These are phyloP conservation scores for Hysterium pulicare DNA, from an alignment of 2,329 filamentous ascomycete genomes.

Conservation along the genomic window DNA sequence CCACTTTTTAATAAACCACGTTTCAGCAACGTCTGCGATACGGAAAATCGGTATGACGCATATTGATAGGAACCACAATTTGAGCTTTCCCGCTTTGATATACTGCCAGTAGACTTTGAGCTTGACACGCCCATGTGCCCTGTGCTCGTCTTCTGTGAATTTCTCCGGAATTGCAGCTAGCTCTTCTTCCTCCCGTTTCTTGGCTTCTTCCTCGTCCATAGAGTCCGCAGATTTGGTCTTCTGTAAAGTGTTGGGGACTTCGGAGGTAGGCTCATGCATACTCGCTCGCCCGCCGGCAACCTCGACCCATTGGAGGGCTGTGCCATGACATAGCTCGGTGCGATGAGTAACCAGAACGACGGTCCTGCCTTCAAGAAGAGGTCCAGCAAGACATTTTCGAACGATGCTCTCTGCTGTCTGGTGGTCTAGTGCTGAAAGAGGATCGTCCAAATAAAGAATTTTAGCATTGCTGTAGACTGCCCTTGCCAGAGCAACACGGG, in stretches of 20 bases:
- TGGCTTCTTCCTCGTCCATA: conserved; percentile 33
- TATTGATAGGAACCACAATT: conserved; percentile 68
- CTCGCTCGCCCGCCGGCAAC: conserved; percentile 59
- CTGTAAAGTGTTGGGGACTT: conserved; percentile 46
- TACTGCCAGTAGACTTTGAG: conserved; percentile 79
- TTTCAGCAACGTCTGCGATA: conserved; percentile 61
- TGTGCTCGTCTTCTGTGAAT: conserved; percentile 75
- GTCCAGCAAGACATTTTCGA: conserved; percentile 54
- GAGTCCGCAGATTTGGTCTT: conserved; percentile 36
- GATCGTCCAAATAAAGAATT: conserved; percentile 57
- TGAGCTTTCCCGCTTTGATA: conserved; percentile 72
- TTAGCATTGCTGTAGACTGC: conserved; percentile 57
- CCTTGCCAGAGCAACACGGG: conserved; percentile 58
- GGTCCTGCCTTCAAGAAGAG: conserved; percentile 52
- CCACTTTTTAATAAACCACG: conserved; percentile 85
- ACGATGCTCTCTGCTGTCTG: conserved; percentile 63
- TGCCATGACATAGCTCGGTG: conserved; percentile 66
- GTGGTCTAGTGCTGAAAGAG: conserved; percentile 59
- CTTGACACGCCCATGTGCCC: conserved; percentile 72
- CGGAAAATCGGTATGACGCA: conserved; percentile 62
- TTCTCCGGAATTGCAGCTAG: conserved; percentile 63
- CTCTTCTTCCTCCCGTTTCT: conserved; percentile 35
- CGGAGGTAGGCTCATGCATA: conserved; percentile 40
- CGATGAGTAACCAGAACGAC: conserved; percentile 63
- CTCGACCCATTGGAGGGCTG: conserved; percentile 72